Evolutionary conservation across 257 asterid genomes (phyloP).

Genomic region (Nicotiana knightiana): DNA sequence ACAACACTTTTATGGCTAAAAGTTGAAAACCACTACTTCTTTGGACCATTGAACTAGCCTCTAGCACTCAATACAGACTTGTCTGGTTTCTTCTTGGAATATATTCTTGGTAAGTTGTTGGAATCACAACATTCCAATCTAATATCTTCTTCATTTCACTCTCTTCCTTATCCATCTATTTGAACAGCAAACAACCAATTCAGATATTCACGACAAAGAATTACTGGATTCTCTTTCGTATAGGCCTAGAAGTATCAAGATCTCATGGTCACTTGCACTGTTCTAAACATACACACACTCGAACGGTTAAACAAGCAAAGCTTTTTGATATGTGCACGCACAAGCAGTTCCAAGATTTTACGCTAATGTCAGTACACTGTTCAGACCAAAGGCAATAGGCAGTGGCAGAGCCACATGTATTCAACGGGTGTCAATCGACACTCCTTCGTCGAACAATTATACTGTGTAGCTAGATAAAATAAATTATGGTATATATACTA

Average conservation of each 20-base stretch:
- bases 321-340: not conserved
- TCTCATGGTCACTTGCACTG: not conserved
- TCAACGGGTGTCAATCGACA: too few relatives aligned
- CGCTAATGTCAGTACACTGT: not conserved
- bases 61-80: not conserved
- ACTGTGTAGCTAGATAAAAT: too few relatives aligned
- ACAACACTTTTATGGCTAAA: not conserved
- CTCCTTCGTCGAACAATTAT: too few relatives aligned
- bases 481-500: too few relatives aligned
- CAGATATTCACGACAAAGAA: not conserved
- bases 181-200: not conserved
- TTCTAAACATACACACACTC: not conserved
- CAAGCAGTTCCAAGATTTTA: not conserved
- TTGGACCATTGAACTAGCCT: slow-evolving; percentile 8
- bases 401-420: too few relatives aligned
- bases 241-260: too few relatives aligned
- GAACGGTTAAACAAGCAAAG: not conserved
- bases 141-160: not conserved
- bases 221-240: not conserved
- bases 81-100: not conserved
- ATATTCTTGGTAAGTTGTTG: not conserved
- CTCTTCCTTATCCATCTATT: not conserved
- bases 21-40: not conserved
- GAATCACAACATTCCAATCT: slow-evolving; percentile 4
- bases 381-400: not conserved